These are phyloP conservation scores for Xylariales sp. DNA, from an alignment of 2,329 filamentous ascomycete genomes.

Conservation along the genomic window DNA sequence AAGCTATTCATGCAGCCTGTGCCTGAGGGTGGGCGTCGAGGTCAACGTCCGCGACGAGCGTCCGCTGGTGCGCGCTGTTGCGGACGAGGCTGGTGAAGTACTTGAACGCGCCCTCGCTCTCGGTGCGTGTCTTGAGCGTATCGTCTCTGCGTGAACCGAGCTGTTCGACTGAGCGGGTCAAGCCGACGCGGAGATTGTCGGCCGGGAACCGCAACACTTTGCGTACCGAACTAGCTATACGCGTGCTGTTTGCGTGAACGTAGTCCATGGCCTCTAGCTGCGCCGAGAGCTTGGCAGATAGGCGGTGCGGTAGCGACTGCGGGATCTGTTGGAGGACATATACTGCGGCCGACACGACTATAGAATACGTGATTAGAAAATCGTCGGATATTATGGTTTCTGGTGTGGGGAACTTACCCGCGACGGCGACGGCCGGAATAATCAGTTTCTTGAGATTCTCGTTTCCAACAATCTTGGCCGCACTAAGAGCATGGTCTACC, in stretches of 20 bases:
- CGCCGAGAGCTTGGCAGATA: conserved; percentile 84
- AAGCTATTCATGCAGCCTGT: conserved; percentile 21
- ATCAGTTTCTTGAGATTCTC: conserved; percentile 84
- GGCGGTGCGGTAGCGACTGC: conserved; percentile 84
- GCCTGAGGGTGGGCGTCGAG: conserved; percentile 63
- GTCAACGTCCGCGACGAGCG: conserved; percentile 63
- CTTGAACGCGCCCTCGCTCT: conserved; percentile 87
- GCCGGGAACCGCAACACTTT: conserved; percentile 90
- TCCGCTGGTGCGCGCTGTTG: conserved; percentile 66
- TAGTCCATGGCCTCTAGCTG: conserved; percentile 89
- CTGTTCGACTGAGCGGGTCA: conserved; percentile 88
- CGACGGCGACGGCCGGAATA: conserved; percentile 80
- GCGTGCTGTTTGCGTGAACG: conserved; percentile 85
- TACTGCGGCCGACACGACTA: conserved; percentile 78
- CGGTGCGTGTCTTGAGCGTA: conserved; percentile 80
- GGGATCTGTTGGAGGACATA: conserved; percentile 91
- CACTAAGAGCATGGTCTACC: conserved; percentile 87
- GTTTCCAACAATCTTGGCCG: conserved; percentile 81
- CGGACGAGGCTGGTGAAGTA: conserved; percentile 90
- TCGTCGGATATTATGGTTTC: background rate
- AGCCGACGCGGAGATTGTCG: conserved; percentile 83
- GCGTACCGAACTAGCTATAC: conserved; percentile 87
- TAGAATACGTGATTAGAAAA: conserved; percentile 36
- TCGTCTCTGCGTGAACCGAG: conserved; percentile 82
- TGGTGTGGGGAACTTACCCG: conserved; percentile 69